Percentiles rank a stretch among this genome's conserved stretches.
These are phyloP conservation scores for Penicillium alfredii DNA, from an alignment of 495 filamentous ascomycete species.

Conservation along the genomic window DNA sequence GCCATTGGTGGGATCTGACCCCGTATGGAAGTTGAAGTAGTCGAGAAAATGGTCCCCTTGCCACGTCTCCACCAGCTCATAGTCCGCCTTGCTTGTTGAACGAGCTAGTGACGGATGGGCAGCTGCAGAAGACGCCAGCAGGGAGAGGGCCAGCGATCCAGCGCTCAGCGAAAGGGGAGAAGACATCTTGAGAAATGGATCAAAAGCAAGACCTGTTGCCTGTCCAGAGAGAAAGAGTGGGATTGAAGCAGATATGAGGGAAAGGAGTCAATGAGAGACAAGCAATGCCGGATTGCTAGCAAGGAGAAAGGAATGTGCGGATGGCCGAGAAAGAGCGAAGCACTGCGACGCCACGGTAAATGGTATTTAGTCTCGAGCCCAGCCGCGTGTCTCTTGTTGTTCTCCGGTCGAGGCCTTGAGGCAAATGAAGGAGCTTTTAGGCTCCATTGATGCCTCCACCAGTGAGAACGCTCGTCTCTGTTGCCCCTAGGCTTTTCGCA, in stretches of 20 bases:
- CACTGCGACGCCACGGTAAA: conserved; percentile 4
- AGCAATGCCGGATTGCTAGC: conserved; percentile 22
- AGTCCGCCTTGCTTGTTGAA: conserved; percentile 20
- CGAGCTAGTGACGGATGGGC: conserved; percentile 9
- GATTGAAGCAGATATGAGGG: background rate
- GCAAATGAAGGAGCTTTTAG: background rate
- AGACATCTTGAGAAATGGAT: conserved; percentile 14
- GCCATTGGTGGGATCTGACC: conserved; percentile 62
- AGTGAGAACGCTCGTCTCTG: no score
- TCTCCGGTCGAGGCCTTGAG: no score
- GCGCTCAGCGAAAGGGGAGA: conserved; percentile 20
- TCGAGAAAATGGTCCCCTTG: conserved; percentile 46
- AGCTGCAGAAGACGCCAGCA: conserved; percentile 11
- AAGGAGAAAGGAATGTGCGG: conserved; percentile 24
- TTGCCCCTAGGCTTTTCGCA: no score
- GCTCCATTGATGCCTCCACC: conserved; percentile 5
- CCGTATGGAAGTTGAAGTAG: conserved; percentile 44
- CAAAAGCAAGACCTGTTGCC: no score
- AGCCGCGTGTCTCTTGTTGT: background rate
- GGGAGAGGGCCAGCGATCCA: conserved; percentile 25
- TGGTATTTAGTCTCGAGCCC: conserved; percentile 7
- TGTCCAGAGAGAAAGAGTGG: conserved; percentile 3
- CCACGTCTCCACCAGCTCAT: conserved; percentile 41
- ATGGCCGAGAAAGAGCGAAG: conserved; percentile 16
- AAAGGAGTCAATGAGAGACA: conserved; percentile 5